These are phyloP conservation scores for Albugo candida DNA, from an alignment of 352 stramenopile species.

Conservation along the genomic window DNA sequence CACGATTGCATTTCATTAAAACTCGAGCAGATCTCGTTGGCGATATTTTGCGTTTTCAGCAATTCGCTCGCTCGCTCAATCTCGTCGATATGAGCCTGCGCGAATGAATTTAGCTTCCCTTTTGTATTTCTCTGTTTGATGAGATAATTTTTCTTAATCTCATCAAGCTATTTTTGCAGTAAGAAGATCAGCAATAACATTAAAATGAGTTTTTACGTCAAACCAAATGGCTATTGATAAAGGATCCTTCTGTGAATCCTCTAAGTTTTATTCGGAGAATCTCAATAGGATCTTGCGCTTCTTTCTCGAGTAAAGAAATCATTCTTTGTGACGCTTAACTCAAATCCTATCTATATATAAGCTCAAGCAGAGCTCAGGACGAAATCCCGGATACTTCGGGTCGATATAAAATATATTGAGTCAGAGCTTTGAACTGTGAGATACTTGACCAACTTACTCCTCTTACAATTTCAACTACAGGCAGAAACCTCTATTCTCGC, in stretches of 20 bases:
- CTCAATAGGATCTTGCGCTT: slow-evolving; percentile 64
- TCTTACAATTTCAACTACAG: too few species aligned
- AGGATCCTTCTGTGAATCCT: slow-evolving; percentile 55
- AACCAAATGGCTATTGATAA: slow-evolving; percentile 68
- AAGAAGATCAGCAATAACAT: neutral
- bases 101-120: slow-evolving; percentile 42
- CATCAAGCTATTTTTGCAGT: slow-evolving; percentile 26
- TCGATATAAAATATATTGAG: too few species aligned
- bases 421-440: too few species aligned
- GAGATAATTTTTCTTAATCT: slow-evolving; percentile 71
- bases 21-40: slow-evolving; percentile 38
- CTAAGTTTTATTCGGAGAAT: slow-evolving; percentile 67
- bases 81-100: slow-evolving; percentile 63
- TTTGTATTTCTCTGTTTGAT: slow-evolving; percentile 55
- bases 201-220: neutral
- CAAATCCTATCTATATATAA: too few species aligned
- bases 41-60: slow-evolving; percentile 43
- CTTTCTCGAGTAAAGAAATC: slow-evolving; percentile 69
- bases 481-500: too few species aligned
- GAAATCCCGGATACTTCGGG: too few species aligned
- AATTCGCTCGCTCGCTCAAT: slow-evolving; percentile 60
- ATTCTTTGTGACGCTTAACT: slow-evolving; percentile 10
- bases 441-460: too few species aligned
- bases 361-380: too few species aligned
- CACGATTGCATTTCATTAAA: slow-evolving; percentile 29